A percentile compares a stretch with the other conserved stretches of the same genome.
Conservation (phyloP, 345 rosid species). For the Dipteronia sinensis region DNA sequence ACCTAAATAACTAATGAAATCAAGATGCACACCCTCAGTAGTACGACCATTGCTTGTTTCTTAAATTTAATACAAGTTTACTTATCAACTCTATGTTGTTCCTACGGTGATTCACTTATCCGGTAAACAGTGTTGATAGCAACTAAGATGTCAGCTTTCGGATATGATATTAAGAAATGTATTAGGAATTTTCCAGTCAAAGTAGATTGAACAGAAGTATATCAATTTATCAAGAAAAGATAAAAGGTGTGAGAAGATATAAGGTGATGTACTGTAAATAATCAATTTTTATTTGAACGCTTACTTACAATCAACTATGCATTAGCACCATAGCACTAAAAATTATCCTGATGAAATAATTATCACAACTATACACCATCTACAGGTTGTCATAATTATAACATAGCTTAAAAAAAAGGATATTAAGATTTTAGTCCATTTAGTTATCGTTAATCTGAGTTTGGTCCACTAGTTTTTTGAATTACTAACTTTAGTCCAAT, state of each 20-base stretch:
- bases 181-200: not conserved
- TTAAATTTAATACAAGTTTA: not conserved
- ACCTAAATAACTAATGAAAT: not conserved
- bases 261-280: not conserved
- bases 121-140: not conserved
- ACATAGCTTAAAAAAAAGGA: not conserved
- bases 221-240: not conserved
- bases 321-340: not conserved
- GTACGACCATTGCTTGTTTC: too few species aligned
- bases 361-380: not conserved
- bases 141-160: not conserved
- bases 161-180: not conserved
- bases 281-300: not conserved
- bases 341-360: not conserved
- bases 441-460: too few species aligned
- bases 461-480: too few species aligned
- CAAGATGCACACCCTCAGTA: not conserved
- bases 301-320: not conserved
- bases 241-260: not conserved
- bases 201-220: not conserved
- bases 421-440: too few species aligned
- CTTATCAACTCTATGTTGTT: too few species aligned
- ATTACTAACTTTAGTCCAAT: too few species aligned
- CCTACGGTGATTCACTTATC: not conserved
- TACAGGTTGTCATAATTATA: not conserved